Evolutionary conservation across 1,284 basidiomycete genomes (phyloP), one percentile per base, ranked within the genome.

Genomic region (Vanrija humicola): DNA sequence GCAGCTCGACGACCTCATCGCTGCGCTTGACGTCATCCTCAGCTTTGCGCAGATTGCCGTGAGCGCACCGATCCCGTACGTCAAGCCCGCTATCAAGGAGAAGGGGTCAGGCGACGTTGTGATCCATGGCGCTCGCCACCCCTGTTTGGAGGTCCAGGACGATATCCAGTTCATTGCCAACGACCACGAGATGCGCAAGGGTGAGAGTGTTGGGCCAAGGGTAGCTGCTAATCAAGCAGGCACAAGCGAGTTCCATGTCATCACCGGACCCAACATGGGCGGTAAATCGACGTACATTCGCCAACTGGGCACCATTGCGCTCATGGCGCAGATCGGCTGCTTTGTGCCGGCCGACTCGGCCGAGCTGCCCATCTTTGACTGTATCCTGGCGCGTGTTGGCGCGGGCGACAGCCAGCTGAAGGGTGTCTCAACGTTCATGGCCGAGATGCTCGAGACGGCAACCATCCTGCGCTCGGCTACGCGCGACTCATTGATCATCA

Each of bases 371-470:
- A 85, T 98, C 48, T 98, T 98, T 64, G 96, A 99, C 77, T 97
- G 92, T 15, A 89, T 99, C 48, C 79, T 98, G 5, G 96, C 95
- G 54, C 83, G 96, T 64, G 95, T 99, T 1, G 96, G 96, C 7
- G 96, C 96, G 0, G 96, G 96, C 0, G 96, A 98, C 72, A 94
- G 89, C 73, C 94, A 98, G 74, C 79, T 98, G 43, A 98, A 98
- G 75, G 96, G 95, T 16, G 90, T 98, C 4, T 96, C 91, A 28
- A 99, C 96, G 0, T 99, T 98, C 73, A 98, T 98, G 95, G 93
- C 94, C 3, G 96, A 99, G 78, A 99, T 98, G 96, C 63, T 77
- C n/a, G 77, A 78, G 75, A 98, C 94, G 0, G 94, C 96, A 0
- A 93, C 91, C 0, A 98, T 99, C 67, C 82, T 98, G 46, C 84